Evolutionary conservation across 2,329 filamentous ascomycete species (phyloP).

Genomic region (Aspergillus terreus): DNA sequence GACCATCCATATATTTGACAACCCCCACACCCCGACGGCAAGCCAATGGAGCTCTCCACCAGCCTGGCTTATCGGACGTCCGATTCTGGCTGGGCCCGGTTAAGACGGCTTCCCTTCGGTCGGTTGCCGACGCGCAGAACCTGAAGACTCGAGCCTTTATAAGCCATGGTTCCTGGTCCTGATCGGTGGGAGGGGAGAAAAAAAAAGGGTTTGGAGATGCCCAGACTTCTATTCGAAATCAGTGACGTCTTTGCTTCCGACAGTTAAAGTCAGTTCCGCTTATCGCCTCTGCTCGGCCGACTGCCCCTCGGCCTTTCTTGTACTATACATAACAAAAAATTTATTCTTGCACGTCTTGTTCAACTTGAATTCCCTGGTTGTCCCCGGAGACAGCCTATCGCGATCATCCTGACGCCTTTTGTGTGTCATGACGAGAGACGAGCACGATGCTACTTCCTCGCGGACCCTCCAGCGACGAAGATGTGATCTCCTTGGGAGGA

Average conservation of each 20-base stretch:
- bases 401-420: no score
- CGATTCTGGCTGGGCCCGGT: constrained; percentile 15
- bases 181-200: neutral
- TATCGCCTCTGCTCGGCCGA: neutral
- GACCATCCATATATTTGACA: neutral
- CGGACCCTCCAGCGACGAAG: constrained; percentile 9
- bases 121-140: constrained; percentile 13
- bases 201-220: constrained; percentile 1
- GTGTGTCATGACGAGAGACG: constrained; percentile 12
- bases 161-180: constrained; percentile 4
- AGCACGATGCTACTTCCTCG: constrained; percentile 6
- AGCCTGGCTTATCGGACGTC: constrained; percentile 3
- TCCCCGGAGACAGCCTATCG: neutral
- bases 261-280: neutral
- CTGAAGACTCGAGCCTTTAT: neutral
- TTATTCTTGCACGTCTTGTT: neutral
- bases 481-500: constrained; percentile 7
- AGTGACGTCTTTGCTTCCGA: neutral
- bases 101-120: constrained; percentile 24
- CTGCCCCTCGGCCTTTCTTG: neutral
- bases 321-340: neutral
- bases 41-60: neutral
- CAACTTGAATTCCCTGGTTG: neutral
- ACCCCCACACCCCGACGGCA: neutral
- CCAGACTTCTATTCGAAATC: neutral